Conservation (phyloP, 2,329 filamentous ascomycete species). For the Harringtonia aguacate region DNA sequence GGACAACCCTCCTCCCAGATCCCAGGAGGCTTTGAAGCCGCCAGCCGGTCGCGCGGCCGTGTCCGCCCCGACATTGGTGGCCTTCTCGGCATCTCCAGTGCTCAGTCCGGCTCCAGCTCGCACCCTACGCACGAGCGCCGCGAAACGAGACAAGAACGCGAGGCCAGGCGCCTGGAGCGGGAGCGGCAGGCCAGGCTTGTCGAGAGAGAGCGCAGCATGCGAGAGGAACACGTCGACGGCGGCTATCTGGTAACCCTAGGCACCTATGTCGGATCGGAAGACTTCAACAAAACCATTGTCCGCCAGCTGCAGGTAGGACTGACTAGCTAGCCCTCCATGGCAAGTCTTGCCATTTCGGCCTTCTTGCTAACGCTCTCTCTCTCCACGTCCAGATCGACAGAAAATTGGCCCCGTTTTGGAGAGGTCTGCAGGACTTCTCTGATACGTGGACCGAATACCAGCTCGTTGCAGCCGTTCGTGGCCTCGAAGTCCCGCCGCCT, state of each 20-base stretch:
- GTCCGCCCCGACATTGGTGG: conserved; percentile 33
- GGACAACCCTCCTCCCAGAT: conserved; percentile 12
- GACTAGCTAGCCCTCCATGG: not conserved
- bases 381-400: conserved; percentile 78
- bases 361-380: conserved; percentile 9
- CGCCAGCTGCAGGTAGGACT: conserved; percentile 72
- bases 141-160: conserved; percentile 85
- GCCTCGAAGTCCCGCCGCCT: conserved; percentile 70
- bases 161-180: conserved; percentile 73
- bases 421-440: conserved; percentile 80
- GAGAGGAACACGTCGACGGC: conserved; percentile 86
- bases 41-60: conserved; percentile 17
- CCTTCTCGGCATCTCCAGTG: conserved; percentile 30
- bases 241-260: conserved; percentile 91
- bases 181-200: conserved; percentile 66
- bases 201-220: conserved; percentile 83
- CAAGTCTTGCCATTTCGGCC: not conserved
- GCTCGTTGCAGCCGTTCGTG: conserved; percentile 81
- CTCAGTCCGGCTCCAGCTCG: conserved; percentile 25
- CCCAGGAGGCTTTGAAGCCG: conserved; percentile 8
- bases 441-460: conserved; percentile 90
- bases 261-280: conserved; percentile 83
- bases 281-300: conserved; percentile 83
- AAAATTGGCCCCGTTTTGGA: conserved; percentile 89
- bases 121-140: conserved; percentile 49